Evolutionary conservation across 495 filamentous ascomycete genomes (phyloP).

Genomic region (Apodospora peruviana): DNA sequence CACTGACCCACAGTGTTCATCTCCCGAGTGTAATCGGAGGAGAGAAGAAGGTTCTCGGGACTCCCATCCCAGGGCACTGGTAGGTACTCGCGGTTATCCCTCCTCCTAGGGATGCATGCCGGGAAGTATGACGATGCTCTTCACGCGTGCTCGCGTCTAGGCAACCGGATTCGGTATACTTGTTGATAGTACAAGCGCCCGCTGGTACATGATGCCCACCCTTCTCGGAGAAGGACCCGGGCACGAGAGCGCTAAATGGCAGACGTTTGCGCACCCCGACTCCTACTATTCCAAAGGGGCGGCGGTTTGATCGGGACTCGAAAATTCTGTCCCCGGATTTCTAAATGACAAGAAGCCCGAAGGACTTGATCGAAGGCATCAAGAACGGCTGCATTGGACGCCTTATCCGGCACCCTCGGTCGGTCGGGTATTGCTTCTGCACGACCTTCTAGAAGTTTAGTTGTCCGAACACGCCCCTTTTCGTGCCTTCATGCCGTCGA

Average conservation of each 20-base stretch:
- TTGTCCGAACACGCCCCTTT: neutral
- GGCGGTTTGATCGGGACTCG: no score
- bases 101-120: neutral
- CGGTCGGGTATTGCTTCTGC: no score
- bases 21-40: no score
- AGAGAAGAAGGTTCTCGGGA: no score
- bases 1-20: no score
- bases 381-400: no score
- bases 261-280: no score
- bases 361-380: no score
- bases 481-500: neutral
- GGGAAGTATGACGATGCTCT: neutral
- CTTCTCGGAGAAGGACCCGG: neutral
- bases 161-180: neutral
- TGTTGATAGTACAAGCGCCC: neutral
- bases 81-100: neutral
- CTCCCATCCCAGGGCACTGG: neutral
- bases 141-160: neutral
- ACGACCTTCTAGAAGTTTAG: neutral
- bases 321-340: no score
- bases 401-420: no score
- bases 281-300: no score
- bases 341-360: no score
- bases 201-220: neutral
- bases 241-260: neutral